phyloP scores from a whole-genome alignment of 2,329 filamentous ascomycete species.

The Aspergillus sp. region DNA sequence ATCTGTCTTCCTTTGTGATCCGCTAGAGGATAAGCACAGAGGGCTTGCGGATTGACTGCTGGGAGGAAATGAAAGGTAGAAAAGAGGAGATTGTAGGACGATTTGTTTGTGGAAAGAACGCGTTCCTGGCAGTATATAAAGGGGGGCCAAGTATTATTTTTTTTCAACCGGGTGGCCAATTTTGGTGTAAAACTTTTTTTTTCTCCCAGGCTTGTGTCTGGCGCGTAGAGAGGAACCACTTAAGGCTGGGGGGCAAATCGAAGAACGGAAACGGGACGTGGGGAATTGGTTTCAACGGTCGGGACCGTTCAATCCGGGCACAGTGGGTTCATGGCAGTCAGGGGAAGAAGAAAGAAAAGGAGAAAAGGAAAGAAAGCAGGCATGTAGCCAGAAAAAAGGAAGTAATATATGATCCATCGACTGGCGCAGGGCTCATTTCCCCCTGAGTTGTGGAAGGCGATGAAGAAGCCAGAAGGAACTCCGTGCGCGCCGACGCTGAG shows the following conservation, averaged over 20 bases:
- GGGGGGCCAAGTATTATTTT: neutral
- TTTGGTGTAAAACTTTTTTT: neutral
- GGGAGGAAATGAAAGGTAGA: neutral
- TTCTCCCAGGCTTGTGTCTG: neutral
- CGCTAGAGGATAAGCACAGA: neutral
- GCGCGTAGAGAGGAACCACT: neutral
- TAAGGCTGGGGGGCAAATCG: neutral
- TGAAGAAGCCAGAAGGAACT: neutral
- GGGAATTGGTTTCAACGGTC: neutral
- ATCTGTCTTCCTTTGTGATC: neutral
- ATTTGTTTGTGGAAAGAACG: neutral
- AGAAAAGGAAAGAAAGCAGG: neutral
- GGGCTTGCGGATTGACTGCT: neutral
- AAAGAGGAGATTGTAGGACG: neutral
- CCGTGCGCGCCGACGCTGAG: neutral
- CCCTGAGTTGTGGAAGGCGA: neutral
- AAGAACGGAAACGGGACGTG: neutral
- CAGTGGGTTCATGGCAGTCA: neutral
- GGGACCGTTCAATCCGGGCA: neutral
- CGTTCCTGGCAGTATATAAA: neutral
- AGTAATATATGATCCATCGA: neutral
- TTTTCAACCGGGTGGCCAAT: neutral
- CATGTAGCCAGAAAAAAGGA: neutral
- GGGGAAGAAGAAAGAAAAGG: constrained; percentile 1
- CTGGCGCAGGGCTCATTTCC: neutral